phyloP scores from a whole-genome alignment of 2,329 filamentous ascomycete genomes.

The Alternaria infectoria region DNA sequence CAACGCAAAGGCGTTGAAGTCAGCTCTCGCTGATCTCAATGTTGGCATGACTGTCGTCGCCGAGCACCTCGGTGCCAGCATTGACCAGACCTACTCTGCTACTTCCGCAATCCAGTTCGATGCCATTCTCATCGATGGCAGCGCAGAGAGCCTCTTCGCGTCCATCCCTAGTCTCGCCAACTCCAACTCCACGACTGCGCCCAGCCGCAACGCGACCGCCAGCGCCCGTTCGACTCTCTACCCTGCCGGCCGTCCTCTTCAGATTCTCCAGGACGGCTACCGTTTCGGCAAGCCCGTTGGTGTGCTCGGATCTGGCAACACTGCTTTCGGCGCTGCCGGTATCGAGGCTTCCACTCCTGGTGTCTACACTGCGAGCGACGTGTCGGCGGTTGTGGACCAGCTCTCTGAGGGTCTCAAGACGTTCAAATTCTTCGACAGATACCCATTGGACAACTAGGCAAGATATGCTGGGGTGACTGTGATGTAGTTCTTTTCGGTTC shows the following conservation, averaged over 20 bases:
- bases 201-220: conserved; percentile 25
- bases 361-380: conserved; percentile 29
- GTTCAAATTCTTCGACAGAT: conserved; percentile 72
- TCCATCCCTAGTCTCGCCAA: conserved; percentile 29
- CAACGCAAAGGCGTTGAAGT: conserved; percentile 61
- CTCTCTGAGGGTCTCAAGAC: conserved; percentile 62
- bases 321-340: conserved; percentile 52
- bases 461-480: neutral
- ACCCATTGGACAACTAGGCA: conserved; percentile 58
- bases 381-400: conserved; percentile 23
- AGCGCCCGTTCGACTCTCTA: conserved; percentile 60
- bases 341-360: conserved; percentile 53
- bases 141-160: conserved; percentile 63
- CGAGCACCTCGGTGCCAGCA: conserved; percentile 60
- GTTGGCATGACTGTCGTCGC: conserved; percentile 67
- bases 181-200: conserved; percentile 29
- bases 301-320: conserved; percentile 58
- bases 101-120: conserved; percentile 69
- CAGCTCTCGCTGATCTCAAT: conserved; percentile 57
- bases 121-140: conserved; percentile 66
- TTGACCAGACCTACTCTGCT: conserved; percentile 69
- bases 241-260: conserved; percentile 66
- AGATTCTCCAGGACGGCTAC: conserved; percentile 69
- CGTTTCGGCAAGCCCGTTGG: conserved; percentile 74
- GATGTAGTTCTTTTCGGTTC: neutral